Evolutionary conservation across 108 stramenopile species (phyloP), one percentile per base, ranked within the genome.

Genomic region (Conticribra weissflogii): DNA sequence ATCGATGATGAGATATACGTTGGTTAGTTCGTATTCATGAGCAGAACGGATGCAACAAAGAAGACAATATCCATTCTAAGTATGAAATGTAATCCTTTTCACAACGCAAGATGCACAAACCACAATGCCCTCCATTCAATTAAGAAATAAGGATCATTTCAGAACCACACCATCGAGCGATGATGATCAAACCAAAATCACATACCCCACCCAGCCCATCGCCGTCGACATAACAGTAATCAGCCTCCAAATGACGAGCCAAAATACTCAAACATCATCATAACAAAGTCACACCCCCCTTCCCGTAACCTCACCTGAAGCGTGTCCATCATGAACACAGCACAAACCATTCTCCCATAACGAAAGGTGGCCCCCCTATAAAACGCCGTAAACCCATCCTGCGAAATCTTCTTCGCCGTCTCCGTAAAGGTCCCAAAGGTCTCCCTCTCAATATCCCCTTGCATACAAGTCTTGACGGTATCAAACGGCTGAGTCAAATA

Each of bases 391-490:
- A 96, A 50, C 12, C 87, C 87, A 59, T 72, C 80, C 52, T 94
- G 82, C n/a, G 55, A 63, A 65, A 96, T 84, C 53, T 74, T 79
- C 27, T 66, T 78, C 14, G 83, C 95, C 19, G 92, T 90, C 44
- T 91, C 70, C 30, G 79, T 44, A 64, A 96, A 94, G n/a, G 79
- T 83, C 12, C 89, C 88, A 58, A 82, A 96, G 50, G 76, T 86
- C 23, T 56, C 66, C 46, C 95, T 74, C 68, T 96, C 92, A 73
- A 96, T 92, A 71, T 96, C 96, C 29, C 96, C 97, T 81, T 97
- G 97, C 95, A 96, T 93, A 73, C 97, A 97, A 21, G 97, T 96
- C 75, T 96, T 96, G 62, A 95, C 85, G 28, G 92, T 90, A 73
- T 96, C 96, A 71, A 92, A 86, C n/a, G 93, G 94, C 32, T 96